phyloP scores from a whole-genome alignment of 1,139 yeast species.

The Debaryomyces subglobosus region DNA sequence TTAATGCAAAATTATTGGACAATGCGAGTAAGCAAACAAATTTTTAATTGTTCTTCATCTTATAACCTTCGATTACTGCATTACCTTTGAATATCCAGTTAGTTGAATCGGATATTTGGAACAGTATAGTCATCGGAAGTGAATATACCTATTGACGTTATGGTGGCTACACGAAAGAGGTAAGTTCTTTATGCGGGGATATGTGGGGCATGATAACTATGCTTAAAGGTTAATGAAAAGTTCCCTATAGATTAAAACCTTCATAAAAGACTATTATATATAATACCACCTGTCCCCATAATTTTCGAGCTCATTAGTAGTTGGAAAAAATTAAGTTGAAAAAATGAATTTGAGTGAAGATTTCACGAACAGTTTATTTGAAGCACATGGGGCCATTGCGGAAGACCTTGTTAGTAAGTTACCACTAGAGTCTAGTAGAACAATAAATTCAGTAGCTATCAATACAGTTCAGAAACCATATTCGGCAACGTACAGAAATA shows the following conservation, averaged over 20 bases:
- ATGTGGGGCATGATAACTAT: not conserved
- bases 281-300: not conserved
- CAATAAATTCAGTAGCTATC: slow-evolving; percentile 1
- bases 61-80: not conserved
- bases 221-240: not conserved
- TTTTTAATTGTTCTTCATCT: not conserved
- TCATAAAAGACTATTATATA: not conserved
- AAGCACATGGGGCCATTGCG: not conserved
- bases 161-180: not conserved
- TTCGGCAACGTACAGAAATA: slow-evolving; percentile 45
- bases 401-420: not conserved
- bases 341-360: not conserved
- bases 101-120: not conserved
- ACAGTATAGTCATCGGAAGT: not conserved
- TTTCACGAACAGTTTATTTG: slow-evolving; percentile 2
- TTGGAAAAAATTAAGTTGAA: not conserved
- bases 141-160: not conserved
- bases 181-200: not conserved
- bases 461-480: not conserved
- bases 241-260: not conserved
- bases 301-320: not conserved
- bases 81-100: not conserved
- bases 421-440: not conserved
- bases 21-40: not conserved
- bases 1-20: not conserved